Evolutionary conservation across 345 rosid species (phyloP).

Genomic region (Euphorbia peplus): DNA sequence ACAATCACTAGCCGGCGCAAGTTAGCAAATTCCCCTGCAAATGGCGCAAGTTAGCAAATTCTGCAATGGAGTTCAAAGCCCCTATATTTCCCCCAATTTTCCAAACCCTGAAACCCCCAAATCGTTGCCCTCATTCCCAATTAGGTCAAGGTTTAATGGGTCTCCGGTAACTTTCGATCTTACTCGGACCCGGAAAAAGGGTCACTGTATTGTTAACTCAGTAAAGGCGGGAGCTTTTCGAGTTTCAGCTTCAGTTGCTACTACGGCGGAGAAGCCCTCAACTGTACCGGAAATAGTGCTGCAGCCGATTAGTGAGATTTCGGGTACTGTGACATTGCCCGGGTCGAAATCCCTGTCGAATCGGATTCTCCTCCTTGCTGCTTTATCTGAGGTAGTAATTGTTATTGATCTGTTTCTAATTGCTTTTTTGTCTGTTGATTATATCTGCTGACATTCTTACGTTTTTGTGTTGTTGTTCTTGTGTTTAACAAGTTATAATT

Average conservation of each 20-base stretch:
- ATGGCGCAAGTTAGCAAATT: conserved; percentile 67
- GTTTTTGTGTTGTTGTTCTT: neutral
- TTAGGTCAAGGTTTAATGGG: conserved; percentile 38
- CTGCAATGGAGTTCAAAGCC: conserved; percentile 37
- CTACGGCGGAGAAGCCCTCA: conserved; percentile 62
- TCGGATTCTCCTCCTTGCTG: conserved; percentile 89
- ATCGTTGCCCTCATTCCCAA: conserved; percentile 31
- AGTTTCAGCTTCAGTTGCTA: conserved; percentile 52
- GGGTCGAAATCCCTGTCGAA: conserved; percentile 95
- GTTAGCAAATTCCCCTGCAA: conserved; percentile 28
- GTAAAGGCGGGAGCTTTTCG: conserved; percentile 24
- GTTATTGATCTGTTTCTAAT: neutral
- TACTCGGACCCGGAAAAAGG: conserved; percentile 23
- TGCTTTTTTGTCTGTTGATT: neutral
- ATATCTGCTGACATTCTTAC: neutral
- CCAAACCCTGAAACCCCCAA: conserved; percentile 28
- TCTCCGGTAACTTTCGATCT: conserved; percentile 28
- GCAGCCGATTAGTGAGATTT: conserved; percentile 81
- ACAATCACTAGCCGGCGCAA: conserved; percentile 47
- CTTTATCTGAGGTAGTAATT: conserved; percentile 67
- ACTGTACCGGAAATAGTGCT: conserved; percentile 65
- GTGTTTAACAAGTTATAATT: neutral
- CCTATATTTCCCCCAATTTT: conserved; percentile 28
- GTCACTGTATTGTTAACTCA: neutral
- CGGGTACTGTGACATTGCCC: conserved; percentile 76